Conservation (phyloP, 768 basidiomycete species). For the Boletus rubescentipes region DNA sequence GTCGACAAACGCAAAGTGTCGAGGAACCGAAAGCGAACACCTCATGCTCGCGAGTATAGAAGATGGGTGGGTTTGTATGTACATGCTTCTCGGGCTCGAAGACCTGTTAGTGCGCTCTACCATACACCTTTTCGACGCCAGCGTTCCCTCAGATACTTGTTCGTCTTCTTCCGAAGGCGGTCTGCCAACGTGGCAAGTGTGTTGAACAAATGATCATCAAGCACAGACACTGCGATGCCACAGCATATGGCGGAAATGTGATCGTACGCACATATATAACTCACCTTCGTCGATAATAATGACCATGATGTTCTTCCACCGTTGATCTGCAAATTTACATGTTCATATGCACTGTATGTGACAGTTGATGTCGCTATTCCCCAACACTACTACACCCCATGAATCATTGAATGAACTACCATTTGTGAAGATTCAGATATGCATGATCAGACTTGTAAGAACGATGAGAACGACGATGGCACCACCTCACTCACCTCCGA, state of each 20-base stretch:
- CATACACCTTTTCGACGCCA: no score
- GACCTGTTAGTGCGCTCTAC: no score
- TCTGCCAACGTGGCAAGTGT: constrained; percentile 54
- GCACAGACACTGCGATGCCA: constrained; percentile 57
- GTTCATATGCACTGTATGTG: constrained; percentile 50
- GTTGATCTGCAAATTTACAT: constrained; percentile 51
- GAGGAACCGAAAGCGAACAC: no score
- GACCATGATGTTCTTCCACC: constrained; percentile 58
- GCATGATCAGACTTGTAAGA: background rate
- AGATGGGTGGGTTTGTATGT: no score
- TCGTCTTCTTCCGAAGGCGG: constrained; percentile 48
- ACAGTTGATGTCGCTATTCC: constrained; percentile 40
- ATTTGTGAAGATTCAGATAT: constrained; percentile 37
- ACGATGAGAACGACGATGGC: background rate
- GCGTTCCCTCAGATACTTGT: no score
- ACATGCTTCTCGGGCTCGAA: no score
- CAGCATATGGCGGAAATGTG: background rate
- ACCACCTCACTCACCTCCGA: constrained; percentile 39
- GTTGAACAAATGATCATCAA: constrained; percentile 61
- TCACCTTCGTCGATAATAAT: constrained; percentile 67
- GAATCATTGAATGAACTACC: constrained; percentile 64
- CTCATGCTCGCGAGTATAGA: no score
- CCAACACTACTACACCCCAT: constrained; percentile 58
- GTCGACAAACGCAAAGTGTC: no score
- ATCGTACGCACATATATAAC: constrained; percentile 2